Evolutionary conservation across 495 filamentous ascomycete species (phyloP), one percentile per base, ranked within the genome.

Genomic region (Penicillium cataractarum): DNA sequence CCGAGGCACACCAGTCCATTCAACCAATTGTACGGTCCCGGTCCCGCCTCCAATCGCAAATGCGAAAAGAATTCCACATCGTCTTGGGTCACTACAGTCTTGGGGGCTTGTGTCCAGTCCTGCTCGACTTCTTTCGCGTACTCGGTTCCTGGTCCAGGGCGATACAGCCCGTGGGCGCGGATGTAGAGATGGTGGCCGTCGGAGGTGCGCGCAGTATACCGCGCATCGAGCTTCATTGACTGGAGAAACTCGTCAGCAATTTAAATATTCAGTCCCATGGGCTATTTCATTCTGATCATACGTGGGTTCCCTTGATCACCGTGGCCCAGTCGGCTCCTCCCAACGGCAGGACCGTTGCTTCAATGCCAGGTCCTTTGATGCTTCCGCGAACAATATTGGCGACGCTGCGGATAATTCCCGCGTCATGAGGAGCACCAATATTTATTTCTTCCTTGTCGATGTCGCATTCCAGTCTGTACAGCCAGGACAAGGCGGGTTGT

Each of bases 21-120:
- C 52, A 75, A 60, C 71, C 70, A 75, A 33, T 76, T 76, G 51
- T 76, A 75, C 37, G 65, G 70, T 0, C 71, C 71, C 0, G 64
- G 58, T 3, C 72, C 71, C 2, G 73, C 61, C 59, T 75, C 69
- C 13, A 75, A 55, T 4, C 69, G 58, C 27, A 75, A 24, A 65
- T 75, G 73, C 0, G 73, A 73, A 39, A 75, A 75, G 55, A 73
- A 75, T 49, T 75, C 73, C 0, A 72, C 69, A 52, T 75, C 68
- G 44, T 71, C 69, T 29, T 73, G 73, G 0, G 71, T 63, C 1
- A 72, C 69, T 0, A 62, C 70, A 1, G 64, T 31, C 13, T 59
- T 48, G 2, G 67, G 69, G 0, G 73, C 71, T 5, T 55, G 51
- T 15, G 55, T 37, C 22, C 68, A 67, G 57, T 73, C 57, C 2